Evolutionary conservation across 176 grass and related monocot genomes (phyloP).

Genomic region (Aegilops bicornis): DNA sequence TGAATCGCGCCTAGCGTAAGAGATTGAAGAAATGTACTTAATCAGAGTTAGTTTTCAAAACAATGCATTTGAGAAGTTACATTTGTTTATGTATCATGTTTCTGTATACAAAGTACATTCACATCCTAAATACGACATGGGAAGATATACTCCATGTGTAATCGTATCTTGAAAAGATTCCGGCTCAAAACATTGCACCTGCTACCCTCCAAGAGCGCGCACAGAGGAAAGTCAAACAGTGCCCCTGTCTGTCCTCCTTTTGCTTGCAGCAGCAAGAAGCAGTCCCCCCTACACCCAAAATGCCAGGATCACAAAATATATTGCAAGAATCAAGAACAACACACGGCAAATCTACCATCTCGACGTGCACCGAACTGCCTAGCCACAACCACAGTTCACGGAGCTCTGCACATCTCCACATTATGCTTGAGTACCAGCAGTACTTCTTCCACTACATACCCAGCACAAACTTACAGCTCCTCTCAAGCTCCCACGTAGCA

Average conservation of each 20-base stretch:
- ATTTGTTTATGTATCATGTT: not conserved
- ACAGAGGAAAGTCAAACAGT: conserved; percentile 39
- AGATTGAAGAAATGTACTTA: not conserved
- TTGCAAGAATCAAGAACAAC: conserved; percentile 3
- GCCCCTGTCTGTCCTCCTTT: not conserved
- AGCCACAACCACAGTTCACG: conserved; percentile 15
- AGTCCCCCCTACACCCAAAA: conserved; percentile 9
- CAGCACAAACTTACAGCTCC: conserved; percentile 22
- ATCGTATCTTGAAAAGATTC: conserved; percentile 26
- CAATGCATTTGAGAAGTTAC: not conserved
- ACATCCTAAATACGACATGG: not conserved
- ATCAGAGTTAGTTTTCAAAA: not conserved
- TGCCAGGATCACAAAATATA: conserved; percentile 11
- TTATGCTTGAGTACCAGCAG: not conserved
- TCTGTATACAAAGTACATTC: not conserved
- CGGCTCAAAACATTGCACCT: conserved; percentile 11
- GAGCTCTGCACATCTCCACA: not conserved
- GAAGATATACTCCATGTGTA: not conserved
- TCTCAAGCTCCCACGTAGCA: conserved; percentile 26
- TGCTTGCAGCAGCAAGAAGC: not conserved
- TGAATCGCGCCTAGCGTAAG: not conserved
- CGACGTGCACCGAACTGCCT: conserved; percentile 37
- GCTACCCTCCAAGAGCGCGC: not conserved
- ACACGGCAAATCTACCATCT: conserved; percentile 8
- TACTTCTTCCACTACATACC: not conserved